Base-by-base conservation (phyloP, 305 asterid genomes). In the Euphrasia arctica region DNA sequence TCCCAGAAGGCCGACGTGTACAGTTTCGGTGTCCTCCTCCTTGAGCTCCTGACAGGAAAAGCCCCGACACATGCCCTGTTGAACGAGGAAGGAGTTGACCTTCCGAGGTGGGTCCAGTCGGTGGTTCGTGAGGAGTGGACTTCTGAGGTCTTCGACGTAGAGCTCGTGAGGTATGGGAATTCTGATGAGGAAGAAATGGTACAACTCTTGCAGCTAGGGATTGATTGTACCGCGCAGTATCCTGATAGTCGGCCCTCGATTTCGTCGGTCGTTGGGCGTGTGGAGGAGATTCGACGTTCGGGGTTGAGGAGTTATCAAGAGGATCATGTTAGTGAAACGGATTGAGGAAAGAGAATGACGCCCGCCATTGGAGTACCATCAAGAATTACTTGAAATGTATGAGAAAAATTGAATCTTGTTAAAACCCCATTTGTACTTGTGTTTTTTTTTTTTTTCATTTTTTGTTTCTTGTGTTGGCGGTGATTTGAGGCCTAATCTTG, bases 1-100 rank as follows among this genome's bases (percentile, higher is more conserved):
- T 86, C 96, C 43, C 96, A 89, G 9, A 83, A 78, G 48, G 95
- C 92, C 0, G 96, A 89, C 18, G 89, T 89, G 1, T 89, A 84
- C 65, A 86, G 96, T 52, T 82, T 89, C 14, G 96, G 96, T 1
- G 89, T 89, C 18, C 36, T 89, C 78, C 64, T 89, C 42, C 31
- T 89, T 70, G 96, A 89, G 32, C 56, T 89, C 55, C 74, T 89
- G 14, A 89, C 96, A 0, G 95, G 93, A 0, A 86, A 82, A 64
- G 86, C 88, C 1, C 95, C 45, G 10, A 39, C 45, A 1, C 45
- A 39, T 4, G 8, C 96, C 5, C 72, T 81, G 62, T 4, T 63
- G 72, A 82, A 80, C 2, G 96, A 86, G 48, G 95, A 89, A 42
- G 96, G 90, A 0, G 78, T 84, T 1, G 87, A 86, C 62, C 92